phyloP scores from a whole-genome alignment of 805 yeast genomes.

The Candida dajiaensis region DNA sequence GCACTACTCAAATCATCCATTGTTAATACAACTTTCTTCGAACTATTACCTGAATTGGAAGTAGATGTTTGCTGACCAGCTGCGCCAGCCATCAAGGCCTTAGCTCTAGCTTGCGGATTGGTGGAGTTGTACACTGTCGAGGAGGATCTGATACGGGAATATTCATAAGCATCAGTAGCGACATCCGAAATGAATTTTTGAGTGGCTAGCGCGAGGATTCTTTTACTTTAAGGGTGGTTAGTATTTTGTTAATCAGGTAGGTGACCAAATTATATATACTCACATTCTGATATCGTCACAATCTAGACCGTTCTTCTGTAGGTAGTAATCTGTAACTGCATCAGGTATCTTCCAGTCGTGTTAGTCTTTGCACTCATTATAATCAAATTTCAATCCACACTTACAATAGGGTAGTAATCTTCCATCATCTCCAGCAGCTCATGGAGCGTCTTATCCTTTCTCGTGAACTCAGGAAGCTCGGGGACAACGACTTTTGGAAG shows the following conservation, averaged over 20 bases:
- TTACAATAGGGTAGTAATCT: conserved; percentile 77
- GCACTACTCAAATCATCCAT: conserved; percentile 94
- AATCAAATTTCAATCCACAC: conserved; percentile 1
- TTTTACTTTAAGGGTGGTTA: conserved; percentile 13
- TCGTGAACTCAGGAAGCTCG: conserved; percentile 60
- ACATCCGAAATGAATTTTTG: conserved; percentile 92
- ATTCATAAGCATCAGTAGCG: conserved; percentile 95
- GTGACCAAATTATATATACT: neutral
- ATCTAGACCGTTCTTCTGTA: conserved; percentile 79
- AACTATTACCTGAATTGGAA: conserved; percentile 36
- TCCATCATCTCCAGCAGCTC: conserved; percentile 88
- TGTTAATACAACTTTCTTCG: conserved; percentile 79
- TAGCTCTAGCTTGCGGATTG: conserved; percentile 81
- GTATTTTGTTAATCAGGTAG: conserved; percentile 33
- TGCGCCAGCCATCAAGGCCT: conserved; percentile 67
- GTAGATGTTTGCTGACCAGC: conserved; percentile 31
- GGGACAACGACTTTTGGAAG: conserved; percentile 15
- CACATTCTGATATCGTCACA: conserved; percentile 65
- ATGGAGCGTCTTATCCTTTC: conserved; percentile 75
- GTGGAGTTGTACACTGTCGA: conserved; percentile 80
- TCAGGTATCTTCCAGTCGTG: conserved; percentile 60
- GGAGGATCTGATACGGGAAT: conserved; percentile 84
- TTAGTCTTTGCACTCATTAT: neutral
- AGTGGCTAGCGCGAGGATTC: conserved; percentile 88
- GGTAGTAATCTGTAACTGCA: conserved; percentile 89